Conservation (phyloP, 1,139 yeast species). For the Diutina ranongensis region DNA sequence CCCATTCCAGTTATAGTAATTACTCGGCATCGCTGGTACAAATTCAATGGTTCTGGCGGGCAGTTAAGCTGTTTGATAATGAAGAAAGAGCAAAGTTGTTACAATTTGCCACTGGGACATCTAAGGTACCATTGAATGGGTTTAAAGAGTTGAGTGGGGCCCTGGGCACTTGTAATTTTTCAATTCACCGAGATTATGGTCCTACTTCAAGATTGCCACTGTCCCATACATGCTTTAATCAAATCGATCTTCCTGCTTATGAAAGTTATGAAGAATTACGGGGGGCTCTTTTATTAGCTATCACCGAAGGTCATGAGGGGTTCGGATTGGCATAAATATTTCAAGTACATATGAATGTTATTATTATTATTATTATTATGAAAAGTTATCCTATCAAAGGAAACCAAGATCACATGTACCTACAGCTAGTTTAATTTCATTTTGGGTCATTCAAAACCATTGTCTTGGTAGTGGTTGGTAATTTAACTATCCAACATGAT, state of each 20-base stretch:
- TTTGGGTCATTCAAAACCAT: too few relatives aligned
- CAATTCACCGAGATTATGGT: constrained; percentile 86
- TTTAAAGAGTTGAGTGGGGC: constrained; percentile 86
- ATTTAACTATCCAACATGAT: too few relatives aligned
- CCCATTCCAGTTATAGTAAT: constrained; percentile 71
- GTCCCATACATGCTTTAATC: constrained; percentile 95
- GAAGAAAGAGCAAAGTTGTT: constrained; percentile 90
- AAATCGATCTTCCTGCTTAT: constrained; percentile 87
- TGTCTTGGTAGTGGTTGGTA: too few relatives aligned
- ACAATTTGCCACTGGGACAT: constrained; percentile 96
- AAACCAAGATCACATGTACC: too few relatives aligned
- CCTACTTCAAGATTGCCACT: constrained; percentile 81
- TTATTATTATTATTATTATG: too few relatives aligned
- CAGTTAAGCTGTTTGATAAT: constrained; percentile 85
- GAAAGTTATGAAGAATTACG: constrained; percentile 79
- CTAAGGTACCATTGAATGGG: constrained; percentile 92
- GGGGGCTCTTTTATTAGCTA: constrained; percentile 69
- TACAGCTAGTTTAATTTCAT: too few relatives aligned
- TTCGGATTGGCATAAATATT: constrained; percentile 64
- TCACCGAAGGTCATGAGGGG: constrained; percentile 94
- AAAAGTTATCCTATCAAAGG: too few relatives aligned
- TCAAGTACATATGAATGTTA: not conserved
- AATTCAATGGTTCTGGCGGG: constrained; percentile 97
- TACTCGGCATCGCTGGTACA: constrained; percentile 80
- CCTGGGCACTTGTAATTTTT: constrained; percentile 76